Percentiles rank a stretch among this genome's conserved stretches.
Evolutionary conservation across 768 basidiomycete species (phyloP).

Genomic region (Psilocybe azurescens): DNA sequence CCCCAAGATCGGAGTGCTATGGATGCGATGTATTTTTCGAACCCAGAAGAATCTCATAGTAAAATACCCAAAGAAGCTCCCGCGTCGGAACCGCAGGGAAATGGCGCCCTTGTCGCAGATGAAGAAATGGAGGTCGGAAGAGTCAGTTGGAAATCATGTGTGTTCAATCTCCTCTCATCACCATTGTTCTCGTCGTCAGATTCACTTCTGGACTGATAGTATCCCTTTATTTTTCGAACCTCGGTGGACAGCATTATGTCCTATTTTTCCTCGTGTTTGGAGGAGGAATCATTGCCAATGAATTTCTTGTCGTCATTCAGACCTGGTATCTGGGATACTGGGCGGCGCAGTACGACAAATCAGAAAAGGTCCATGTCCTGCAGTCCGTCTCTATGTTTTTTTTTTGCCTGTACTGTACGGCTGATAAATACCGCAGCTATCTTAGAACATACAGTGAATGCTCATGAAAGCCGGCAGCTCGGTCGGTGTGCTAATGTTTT

Average conservation of each 20-base stretch:
- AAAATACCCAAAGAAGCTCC: conserved; percentile 41
- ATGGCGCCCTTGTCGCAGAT: background rate
- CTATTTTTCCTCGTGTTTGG: conserved; percentile 38
- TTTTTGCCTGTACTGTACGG: too few species aligned
- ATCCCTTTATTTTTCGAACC: background rate
- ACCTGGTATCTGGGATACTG: conserved; percentile 53
- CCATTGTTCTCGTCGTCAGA: conserved; percentile 26
- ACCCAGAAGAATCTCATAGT: conserved; percentile 10
- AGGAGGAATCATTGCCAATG: conserved; percentile 28
- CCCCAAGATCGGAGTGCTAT: conserved; percentile 22
- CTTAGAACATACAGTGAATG: conserved; percentile 42
- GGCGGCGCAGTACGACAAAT: conserved; percentile 46
- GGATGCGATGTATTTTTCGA: too few species aligned
- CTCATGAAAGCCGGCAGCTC: background rate
- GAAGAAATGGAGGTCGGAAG: conserved; percentile 40
- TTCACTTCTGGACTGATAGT: background rate
- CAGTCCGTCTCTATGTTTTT: conserved; percentile 35
- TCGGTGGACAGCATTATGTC: conserved; percentile 37
- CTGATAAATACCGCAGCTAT: conserved; percentile 39
- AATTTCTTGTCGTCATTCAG: conserved; percentile 34
- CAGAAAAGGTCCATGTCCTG: conserved; percentile 37
- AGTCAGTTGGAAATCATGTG: conserved; percentile 52
- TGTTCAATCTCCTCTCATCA: background rate
- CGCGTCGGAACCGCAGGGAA: background rate
- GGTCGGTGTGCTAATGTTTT: background rate